Evolutionary conservation across 2,329 filamentous ascomycete species (phyloP).

Genomic region (Aspergillus luchuensis): DNA sequence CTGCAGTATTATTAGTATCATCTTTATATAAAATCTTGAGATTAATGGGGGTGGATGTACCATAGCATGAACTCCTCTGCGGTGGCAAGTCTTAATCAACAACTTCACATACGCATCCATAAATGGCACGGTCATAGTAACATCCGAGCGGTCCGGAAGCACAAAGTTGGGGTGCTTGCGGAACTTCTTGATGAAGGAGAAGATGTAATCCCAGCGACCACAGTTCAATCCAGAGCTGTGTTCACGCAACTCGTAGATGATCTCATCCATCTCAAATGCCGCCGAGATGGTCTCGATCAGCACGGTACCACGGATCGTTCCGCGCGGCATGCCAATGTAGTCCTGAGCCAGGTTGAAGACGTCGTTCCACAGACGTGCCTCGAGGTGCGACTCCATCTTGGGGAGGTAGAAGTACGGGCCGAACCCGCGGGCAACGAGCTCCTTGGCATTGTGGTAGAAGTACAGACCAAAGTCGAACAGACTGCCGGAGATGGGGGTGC

Average conservation of each 20-base stretch:
- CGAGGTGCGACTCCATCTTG: constrained; percentile 97
- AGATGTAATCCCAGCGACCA: constrained; percentile 99
- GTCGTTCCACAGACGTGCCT: constrained; percentile 97
- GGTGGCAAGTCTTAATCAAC: constrained; percentile 97
- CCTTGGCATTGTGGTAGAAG: constrained; percentile 97
- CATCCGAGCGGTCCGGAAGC: constrained; percentile 82
- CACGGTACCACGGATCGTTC: constrained; percentile 92
- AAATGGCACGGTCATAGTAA: constrained; percentile 98
- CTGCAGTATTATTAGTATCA: constrained; percentile 18
- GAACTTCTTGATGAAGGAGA: constrained; percentile 99
- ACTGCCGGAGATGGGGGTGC: constrained; percentile 86
- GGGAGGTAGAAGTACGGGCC: constrained; percentile 98
- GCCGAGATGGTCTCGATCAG: constrained; percentile 97
- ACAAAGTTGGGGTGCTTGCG: constrained; percentile 91
- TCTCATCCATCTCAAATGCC: constrained; percentile 99
- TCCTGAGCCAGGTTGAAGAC: constrained; percentile 96
- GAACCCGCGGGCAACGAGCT: constrained; percentile 78
- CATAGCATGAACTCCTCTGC: constrained; percentile 97
- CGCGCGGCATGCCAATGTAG: constrained; percentile 82
- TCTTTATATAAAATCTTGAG: background rate
- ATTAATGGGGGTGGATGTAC: constrained; percentile 36
- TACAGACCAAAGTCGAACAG: constrained; percentile 98
- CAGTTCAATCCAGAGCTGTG: constrained; percentile 97
- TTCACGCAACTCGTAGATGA: constrained; percentile 98
- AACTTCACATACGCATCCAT: constrained; percentile 98